Base-by-base conservation (phyloP, 345 rosid genomes). In the Angophora floribunda region DNA sequence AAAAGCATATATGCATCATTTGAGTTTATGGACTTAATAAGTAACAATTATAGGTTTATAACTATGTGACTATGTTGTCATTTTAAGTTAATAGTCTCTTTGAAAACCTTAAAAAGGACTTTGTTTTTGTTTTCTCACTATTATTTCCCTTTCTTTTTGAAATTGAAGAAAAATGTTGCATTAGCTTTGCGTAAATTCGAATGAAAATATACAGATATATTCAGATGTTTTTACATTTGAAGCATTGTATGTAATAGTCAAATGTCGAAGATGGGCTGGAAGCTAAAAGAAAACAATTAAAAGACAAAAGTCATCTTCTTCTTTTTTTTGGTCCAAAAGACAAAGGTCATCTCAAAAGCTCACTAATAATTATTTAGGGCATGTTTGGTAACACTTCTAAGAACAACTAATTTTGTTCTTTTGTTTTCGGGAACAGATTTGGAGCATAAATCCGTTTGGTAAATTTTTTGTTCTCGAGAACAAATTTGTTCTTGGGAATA, bases 21-120 rank as follows among this genome's bases (percentile, higher is more conserved):
- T 63, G 75, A 63, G 16, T 63, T 13, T n/a, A n/a, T 1, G 75
- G 75, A 32, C 75, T 63, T n/a, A 2, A 2, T 36, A 28, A n/a
- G 75, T n/a, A 36, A 63, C 36, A 63, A 13, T 63, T 63, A n/a
- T 13, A 6, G 16, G 36, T 63, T 13, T 9, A n/a, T 63, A n/a
- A n/a, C 9, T 13, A 4, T 63, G 75, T 63, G 14, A 63, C 2
- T 13, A n/a, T n/a, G n/a, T 9, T 63, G 30, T 17, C 75, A 63
- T 63, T 9, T 1, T 61, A 63, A n/a, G 41, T 63, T 63, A 63
- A 63, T 36, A 36, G 41, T 36, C 41, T 63, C 2, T 63, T 63
- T 0, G 9, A 13, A n/a, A 63, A n/a, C 75, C 36, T 63, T 63
- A 13, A 3, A n/a, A n/a, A 13, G 6, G 1, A 9, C 1, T 6